Conservation (phyloP, 2,329 filamentous ascomycete genomes). For the Cladosporium velox region DNA sequence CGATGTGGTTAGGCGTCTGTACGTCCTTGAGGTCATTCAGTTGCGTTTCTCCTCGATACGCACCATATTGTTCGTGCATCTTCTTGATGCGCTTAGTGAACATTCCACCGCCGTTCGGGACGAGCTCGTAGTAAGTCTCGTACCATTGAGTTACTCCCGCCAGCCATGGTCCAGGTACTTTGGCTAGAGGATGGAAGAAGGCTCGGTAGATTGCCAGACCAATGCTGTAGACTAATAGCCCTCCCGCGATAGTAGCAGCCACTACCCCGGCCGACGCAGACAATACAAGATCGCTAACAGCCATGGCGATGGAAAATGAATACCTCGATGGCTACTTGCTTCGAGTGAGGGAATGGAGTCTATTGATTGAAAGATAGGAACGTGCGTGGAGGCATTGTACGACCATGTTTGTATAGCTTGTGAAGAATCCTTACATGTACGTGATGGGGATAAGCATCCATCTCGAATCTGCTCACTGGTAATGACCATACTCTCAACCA, state of each 20-base stretch:
- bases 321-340: background rate
- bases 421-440: background rate
- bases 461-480: background rate
- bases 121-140: background rate
- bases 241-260: background rate
- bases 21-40: background rate
- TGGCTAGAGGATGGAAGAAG: background rate
- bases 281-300: background rate
- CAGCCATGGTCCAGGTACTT: background rate
- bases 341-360: background rate
- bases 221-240: background rate
- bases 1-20: background rate
- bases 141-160: background rate
- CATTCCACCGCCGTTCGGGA: background rate
- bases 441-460: background rate
- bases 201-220: background rate
- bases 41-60: background rate
- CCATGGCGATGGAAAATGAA: background rate
- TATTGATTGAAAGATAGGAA: background rate
- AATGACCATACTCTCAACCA: background rate
- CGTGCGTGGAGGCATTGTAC: background rate
- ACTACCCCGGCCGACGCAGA: background rate
- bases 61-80: background rate
- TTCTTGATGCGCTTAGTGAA: background rate
- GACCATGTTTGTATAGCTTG: background rate